Base-by-base conservation (phyloP, 495 filamentous ascomycete species). In the Aspergillus egyptiacus region DNA sequence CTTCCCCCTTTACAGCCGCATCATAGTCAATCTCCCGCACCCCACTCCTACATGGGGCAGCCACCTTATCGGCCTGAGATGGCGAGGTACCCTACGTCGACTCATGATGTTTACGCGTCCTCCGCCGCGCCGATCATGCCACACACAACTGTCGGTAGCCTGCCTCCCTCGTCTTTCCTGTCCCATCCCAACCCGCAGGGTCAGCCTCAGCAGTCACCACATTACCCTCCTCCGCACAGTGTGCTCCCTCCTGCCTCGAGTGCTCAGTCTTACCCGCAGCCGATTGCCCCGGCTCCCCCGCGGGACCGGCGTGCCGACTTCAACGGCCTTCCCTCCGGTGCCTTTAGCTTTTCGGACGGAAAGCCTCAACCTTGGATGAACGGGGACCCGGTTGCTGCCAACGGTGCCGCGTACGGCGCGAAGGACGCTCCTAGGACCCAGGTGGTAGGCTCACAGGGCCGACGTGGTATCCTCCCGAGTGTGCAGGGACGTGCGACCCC, bases 401-500 rank as follows among this genome's bases (percentile, higher is more conserved):
- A 74, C 35, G 71, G 71, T 44, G 54, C 53, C 15, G 63, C 66
- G 1, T 69, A 72, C 45, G 68, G 56, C 36, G 54, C 63, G 14
- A 70, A 71, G 57, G 78, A 83, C 47, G 66, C 71, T 24, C 80
- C 82, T 54, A 87, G 88, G 2, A 89, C 85, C 3, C 90, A 95
- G 66, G 90, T 96, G 24, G 90, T 96, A 28, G 90, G 90, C 9
- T 91, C 89, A 35, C 90, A 96, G 70, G 90, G 90, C 25, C 81
- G 90, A 19, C 77, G 90, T 49, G 90, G 90, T 6, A 90, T 95
- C 32, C 68, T 95, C 42, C 89, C 91, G n/a, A 95, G 87, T 58
- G 85, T 89, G 53, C 87, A 88, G 22, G 89, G 89, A 49, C 78
- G 88, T 50, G 72, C 79, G 20, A 82, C 85, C 51, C 79, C 84